Evolutionary conservation across 2,329 filamentous ascomycete genomes (phyloP).

Genomic region (Diaporthe vexans): DNA sequence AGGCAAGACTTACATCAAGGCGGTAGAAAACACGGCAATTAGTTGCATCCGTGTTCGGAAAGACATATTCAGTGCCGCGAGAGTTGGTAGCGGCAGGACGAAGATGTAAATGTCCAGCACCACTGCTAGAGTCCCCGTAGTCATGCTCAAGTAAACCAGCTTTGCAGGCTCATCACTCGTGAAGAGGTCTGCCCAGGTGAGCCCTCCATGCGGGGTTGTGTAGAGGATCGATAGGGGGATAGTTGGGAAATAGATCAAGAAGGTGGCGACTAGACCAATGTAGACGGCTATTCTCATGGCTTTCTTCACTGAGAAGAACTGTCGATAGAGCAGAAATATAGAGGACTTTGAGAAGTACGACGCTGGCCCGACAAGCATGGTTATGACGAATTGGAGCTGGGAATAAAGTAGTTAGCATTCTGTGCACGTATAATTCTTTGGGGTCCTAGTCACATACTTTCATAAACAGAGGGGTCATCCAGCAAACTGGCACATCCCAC

Average conservation of each 20-base stretch:
- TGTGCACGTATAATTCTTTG: neutral
- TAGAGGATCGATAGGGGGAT: neutral
- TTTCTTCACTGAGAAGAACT: slow-evolving; percentile 6
- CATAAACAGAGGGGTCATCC: neutral
- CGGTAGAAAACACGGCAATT: neutral
- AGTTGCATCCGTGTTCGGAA: neutral
- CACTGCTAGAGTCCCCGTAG: neutral
- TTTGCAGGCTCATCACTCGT: neutral
- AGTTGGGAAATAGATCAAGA: neutral
- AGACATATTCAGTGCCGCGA: neutral
- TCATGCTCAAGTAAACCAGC: neutral
- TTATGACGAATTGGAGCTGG: neutral
- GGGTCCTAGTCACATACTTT: neutral
- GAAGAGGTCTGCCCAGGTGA: slow-evolving; percentile 3
- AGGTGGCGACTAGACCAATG: neutral
- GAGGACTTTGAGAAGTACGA: slow-evolving; percentile 1
- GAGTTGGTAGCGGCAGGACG: slow-evolving; percentile 3
- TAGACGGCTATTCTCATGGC: neutral
- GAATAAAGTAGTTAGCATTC: neutral
- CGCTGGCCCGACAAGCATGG: neutral
- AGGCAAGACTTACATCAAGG: neutral
- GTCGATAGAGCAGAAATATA: slow-evolving; percentile 8
- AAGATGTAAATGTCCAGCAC: slow-evolving; percentile 21
- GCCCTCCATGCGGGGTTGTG: neutral
- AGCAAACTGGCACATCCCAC: slow-evolving; percentile 16